Percentiles rank a stretch among this genome's conserved stretches.
phyloP scores from a whole-genome alignment of 2,329 filamentous ascomycete genomes.

The Rugonectria rugulosa region DNA sequence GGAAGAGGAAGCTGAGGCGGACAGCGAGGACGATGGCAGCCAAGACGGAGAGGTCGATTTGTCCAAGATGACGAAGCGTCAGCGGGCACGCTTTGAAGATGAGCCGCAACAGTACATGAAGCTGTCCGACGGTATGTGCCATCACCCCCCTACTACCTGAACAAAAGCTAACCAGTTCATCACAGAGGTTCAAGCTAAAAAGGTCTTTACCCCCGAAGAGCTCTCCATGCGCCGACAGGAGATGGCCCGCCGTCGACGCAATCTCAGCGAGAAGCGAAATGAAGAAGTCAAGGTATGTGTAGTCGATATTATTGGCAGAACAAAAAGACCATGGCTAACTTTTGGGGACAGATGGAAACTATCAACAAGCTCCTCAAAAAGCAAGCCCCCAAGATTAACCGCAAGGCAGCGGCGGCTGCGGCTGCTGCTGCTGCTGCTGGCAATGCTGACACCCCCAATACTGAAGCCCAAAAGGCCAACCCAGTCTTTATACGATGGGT shows the following conservation, averaged over 20 bases:
- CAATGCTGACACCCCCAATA: slow-evolving; percentile 50
- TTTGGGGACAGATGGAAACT: slow-evolving; percentile 75
- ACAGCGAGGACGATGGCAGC: slow-evolving; percentile 56
- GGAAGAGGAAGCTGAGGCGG: slow-evolving; percentile 49
- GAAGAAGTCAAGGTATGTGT: slow-evolving; percentile 67
- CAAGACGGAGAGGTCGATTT: slow-evolving; percentile 61
- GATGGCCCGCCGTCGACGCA: slow-evolving; percentile 67
- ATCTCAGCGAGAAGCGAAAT: slow-evolving; percentile 70
- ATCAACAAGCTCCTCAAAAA: slow-evolving; percentile 91
- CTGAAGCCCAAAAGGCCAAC: slow-evolving; percentile 54
- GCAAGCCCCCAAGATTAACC: slow-evolving; percentile 78
- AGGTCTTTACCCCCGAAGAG: slow-evolving; percentile 67
- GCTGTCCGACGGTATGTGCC: slow-evolving; percentile 62
- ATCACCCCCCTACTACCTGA: not conserved
- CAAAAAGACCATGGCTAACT: slow-evolving; percentile 1
- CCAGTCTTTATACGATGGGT: slow-evolving; percentile 75
- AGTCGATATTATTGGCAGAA: not conserved
- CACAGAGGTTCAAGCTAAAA: slow-evolving; percentile 70
- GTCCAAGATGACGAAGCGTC: slow-evolving; percentile 67
- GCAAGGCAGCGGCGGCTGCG: no score
- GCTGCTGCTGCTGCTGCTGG: slow-evolving; percentile 47
- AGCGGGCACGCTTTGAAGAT: slow-evolving; percentile 66
- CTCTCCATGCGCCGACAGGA: slow-evolving; percentile 68
- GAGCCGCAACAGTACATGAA: slow-evolving; percentile 64
- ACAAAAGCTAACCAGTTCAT: slow-evolving; percentile 26